phyloP scores from a whole-genome alignment of 176 grass and related monocot genomes.

The Carex myosuroides region DNA sequence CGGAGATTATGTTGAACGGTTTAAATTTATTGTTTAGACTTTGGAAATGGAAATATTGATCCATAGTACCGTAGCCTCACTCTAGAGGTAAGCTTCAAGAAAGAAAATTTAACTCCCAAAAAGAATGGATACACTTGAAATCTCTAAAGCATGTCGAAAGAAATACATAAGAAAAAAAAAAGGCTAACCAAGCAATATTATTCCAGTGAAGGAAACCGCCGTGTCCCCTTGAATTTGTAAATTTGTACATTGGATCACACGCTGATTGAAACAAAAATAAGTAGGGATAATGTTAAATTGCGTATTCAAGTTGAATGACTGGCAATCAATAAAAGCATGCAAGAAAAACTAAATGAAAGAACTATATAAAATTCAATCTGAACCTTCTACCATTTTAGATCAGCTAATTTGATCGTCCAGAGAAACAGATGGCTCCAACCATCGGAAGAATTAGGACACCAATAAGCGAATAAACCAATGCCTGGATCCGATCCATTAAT shows the following conservation, averaged over 20 bases:
- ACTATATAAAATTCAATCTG: background rate
- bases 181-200: conserved; percentile 46
- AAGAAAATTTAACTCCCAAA: no score
- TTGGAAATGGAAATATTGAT: no score
- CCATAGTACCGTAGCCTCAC: no score
- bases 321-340: background rate
- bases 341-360: background rate
- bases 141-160: background rate
- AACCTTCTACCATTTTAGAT: no score
- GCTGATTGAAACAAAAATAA: conserved; percentile 36
- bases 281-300: conserved; percentile 4
- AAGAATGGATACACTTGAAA: background rate
- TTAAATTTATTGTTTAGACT: no score
- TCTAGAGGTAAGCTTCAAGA: no score
- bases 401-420: no score
- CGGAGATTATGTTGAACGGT: no score
- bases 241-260: conserved; percentile 73
- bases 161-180: background rate
- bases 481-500: no score
- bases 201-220: conserved; percentile 93
- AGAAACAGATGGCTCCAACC: no score
- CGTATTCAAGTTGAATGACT: background rate
- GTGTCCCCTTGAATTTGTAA: conserved; percentile 70
- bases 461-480: no score
- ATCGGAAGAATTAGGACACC: no score